Percentiles rank a stretch among this genome's conserved stretches.
Conservation (phyloP, 2,329 filamentous ascomycete species). For the Pseudocercospora musae region DNA sequence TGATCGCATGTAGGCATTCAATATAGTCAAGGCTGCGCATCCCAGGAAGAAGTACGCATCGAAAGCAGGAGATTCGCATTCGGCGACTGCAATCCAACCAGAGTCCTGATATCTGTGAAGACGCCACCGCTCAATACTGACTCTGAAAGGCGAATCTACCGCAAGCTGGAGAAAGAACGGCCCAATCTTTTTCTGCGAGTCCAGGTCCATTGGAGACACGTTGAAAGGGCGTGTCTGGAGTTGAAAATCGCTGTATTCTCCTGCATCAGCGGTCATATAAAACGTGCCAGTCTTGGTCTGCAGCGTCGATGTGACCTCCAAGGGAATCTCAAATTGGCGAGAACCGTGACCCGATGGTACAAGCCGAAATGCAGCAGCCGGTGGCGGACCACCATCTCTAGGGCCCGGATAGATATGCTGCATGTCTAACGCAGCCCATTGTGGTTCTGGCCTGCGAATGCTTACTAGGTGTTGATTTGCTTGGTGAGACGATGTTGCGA, state of each 20-base stretch:
- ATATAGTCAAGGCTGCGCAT: background rate
- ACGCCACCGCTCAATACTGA: background rate
- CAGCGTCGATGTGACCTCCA: background rate
- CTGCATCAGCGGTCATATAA: background rate
- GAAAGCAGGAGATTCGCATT: background rate
- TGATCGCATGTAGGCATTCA: background rate
- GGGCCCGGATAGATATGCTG: background rate
- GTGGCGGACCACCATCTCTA: background rate
- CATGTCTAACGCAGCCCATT: background rate
- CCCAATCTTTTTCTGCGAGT: background rate
- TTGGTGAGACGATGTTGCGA: background rate
- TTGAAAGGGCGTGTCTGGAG: background rate
- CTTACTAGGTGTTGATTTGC: background rate
- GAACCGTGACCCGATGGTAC: background rate
- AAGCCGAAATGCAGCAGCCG: background rate
- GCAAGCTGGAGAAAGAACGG: background rate
- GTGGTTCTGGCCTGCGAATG: background rate
- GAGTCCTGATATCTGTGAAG: background rate
- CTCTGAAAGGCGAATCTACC: background rate
- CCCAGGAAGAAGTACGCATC: background rate
- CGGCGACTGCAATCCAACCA: background rate
- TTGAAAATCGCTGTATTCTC: background rate
- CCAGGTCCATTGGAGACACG: background rate
- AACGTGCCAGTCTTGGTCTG: background rate
- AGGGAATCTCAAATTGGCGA: background rate